These are phyloP conservation scores for Amylocystis lapponica DNA, from an alignment of 768 basidiomycete genomes.

Conservation along the genomic window DNA sequence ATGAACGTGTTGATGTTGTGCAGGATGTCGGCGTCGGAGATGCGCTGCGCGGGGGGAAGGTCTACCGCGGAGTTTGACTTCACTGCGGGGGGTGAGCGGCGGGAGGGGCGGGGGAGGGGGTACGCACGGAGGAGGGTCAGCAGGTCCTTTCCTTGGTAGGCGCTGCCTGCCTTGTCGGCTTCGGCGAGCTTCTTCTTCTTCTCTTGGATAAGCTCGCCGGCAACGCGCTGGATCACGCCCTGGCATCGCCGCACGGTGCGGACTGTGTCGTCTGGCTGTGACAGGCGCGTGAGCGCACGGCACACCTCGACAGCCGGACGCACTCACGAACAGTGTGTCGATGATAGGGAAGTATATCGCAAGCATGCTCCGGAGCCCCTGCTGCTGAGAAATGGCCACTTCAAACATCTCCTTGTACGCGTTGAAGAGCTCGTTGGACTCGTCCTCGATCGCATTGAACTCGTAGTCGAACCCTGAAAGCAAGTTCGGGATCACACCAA, in stretches of 20 bases:
- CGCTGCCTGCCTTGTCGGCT: constrained; percentile 43
- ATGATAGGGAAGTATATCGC: constrained; percentile 56
- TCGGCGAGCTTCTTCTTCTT: constrained; percentile 73
- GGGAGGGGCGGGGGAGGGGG: background rate
- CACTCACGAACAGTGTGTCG: constrained; percentile 50
- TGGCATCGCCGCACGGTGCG: constrained; percentile 52
- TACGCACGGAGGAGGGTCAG: constrained; percentile 69
- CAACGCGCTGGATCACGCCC: constrained; percentile 58
- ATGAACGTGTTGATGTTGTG: constrained; percentile 86
- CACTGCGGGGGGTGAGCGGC: constrained; percentile 38
- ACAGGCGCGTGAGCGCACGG: too few species aligned
- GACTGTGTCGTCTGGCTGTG: constrained; percentile 49
- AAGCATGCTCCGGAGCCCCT: constrained; percentile 38
- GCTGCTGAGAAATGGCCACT: constrained; percentile 60
- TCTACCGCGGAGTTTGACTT: constrained; percentile 77
- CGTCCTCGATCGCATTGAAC: constrained; percentile 78
- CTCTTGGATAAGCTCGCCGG: constrained; percentile 70
- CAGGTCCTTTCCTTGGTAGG: constrained; percentile 65
- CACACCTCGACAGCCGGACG: background rate
- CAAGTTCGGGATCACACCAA: background rate
- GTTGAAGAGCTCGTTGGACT: constrained; percentile 68
- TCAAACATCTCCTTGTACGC: constrained; percentile 88
- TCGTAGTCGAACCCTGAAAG: constrained; percentile 74
- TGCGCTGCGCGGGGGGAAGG: constrained; percentile 58
- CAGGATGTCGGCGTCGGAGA: constrained; percentile 85